phyloP scores from a whole-genome alignment of 2,329 filamentous ascomycete genomes.

The Calonectria fujianensis region DNA sequence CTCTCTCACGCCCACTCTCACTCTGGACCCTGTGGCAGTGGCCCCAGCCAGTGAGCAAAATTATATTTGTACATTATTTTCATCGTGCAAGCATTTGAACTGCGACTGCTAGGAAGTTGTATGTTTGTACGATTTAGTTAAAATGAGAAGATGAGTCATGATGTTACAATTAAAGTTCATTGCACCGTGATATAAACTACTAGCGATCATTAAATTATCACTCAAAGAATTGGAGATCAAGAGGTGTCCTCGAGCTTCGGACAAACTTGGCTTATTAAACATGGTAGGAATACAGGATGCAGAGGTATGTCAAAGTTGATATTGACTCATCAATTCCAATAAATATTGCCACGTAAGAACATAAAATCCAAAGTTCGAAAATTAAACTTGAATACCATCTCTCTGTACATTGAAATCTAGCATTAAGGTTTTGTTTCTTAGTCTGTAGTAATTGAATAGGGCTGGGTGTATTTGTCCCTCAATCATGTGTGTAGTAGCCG shows the following conservation, averaged over 20 bases:
- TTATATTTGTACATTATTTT: background rate
- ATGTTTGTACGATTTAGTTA: slow-evolving; percentile 9
- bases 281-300: no score
- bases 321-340: background rate
- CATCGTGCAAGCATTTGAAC: slow-evolving; percentile 1
- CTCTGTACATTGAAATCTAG: no score
- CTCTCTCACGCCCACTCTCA: slow-evolving; percentile 54
- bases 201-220: background rate
- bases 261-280: no score
- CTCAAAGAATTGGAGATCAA: background rate
- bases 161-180: background rate
- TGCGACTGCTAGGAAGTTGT: background rate
- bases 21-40: slow-evolving; percentile 57
- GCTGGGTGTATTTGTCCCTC: no score
- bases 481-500: no score
- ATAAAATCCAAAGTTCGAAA: no score
- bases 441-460: no score
- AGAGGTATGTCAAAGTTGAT: background rate
- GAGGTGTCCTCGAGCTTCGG: background rate
- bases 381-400: no score
- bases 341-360: no score
- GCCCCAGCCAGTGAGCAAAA: slow-evolving; percentile 32
- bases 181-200: background rate
- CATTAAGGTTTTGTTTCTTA: no score
- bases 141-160: slow-evolving; percentile 23